Base-by-base conservation (phyloP, 495 filamentous ascomycete species). In the Achaetomiella virescens region DNA sequence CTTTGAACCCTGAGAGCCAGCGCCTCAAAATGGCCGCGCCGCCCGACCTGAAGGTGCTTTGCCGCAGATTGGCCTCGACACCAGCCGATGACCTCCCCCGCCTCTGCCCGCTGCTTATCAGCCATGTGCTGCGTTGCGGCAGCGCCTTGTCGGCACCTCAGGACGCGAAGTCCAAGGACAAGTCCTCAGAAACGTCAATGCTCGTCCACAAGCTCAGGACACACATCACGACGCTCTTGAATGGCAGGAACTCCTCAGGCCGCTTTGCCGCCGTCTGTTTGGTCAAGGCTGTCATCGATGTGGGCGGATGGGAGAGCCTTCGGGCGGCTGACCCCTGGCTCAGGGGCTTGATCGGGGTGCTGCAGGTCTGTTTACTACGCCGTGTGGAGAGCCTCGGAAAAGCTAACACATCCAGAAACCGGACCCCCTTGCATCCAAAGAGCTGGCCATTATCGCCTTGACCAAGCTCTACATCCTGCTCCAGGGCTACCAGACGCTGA, bases 381-480 rank as follows among this genome's bases (percentile, higher is more conserved):
- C 12, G 18, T 7, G 40, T 12, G 47, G 48, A n/a, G 11, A 42
- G 1, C 17, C 3, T 38, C 6, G 29, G 52, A n/a, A 15, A 18
- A 52, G 31, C 58, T 62, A 50, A 61, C 47, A 38, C 35, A 10
- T 40, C 9, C 70, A 91, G 84, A 89, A 87, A 80, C 74, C 81
- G 72, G 89, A 93, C 61, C 81, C 86, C 4, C 61, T 81, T n/a
- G 77, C 83, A 9, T 82, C 82, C 6, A 89, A 89, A 66, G 84
- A 84, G 66, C 74, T 95, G 57, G 79, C 77, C 64, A 75, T 95
- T 29, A 80, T 93, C 52, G 81, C 87, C 24, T 65, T 95, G 56
- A 88, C 87, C 20, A 85, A 86, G 59, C 90, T 95, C 53, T 95
- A 89, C 76, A 77, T 83, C 51, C 76, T 91, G 21, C 86, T 88